Base-by-base conservation (phyloP, 1,284 basidiomycete genomes). In the Ustilago shanxiensis region DNA sequence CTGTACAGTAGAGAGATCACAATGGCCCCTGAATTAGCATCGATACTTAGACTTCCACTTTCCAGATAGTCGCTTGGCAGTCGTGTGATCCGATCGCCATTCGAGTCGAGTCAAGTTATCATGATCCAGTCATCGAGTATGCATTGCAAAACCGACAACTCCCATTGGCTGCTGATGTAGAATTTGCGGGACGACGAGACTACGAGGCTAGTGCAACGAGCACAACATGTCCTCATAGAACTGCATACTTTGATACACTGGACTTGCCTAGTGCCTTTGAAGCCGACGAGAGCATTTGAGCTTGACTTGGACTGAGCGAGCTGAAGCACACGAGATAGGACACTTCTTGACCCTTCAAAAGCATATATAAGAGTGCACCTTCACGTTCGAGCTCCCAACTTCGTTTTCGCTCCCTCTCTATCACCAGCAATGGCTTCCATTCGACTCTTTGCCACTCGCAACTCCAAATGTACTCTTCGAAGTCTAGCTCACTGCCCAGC, bases 401-500 rank as follows among this genome's bases (percentile, higher is more conserved):
- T 26, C 8, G 6, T n/a, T 20, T 18, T 35, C 9, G 8, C 33
- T 37, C 22, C 20, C 22, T 39, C 4, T 29, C 28, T 33, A 35
- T 28, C 16, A 4, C 8, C 22, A 54, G 39, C 31, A 54, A 60
- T 66, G 64, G 57, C 58, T 60, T 56, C 37, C 10, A 35, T 66
- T 13, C 64, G 57, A n/a, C 16, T 49, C 35, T 56, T 56, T 35
- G 52, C 64, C 20, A 4, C 45, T 49, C 58, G 64, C 14, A 60
- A 49, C 58, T 26, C 37, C 20, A 35, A 16, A 6, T 0, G 20
- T n/a, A 10, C 56, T 16, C 56, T 63, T 50, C 51, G 31, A 50
- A 53, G 24, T 49, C 35, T 56, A n/a, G 22, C 45, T 39, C 24
- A 16, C 10, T 56, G 3, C 11, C 53, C 28, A 54, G 41, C 24